These are phyloP conservation scores for Vairimorpha ceranae DNA, from an alignment of 371 early-diverging fungal genomes.

Conservation along the genomic window DNA sequence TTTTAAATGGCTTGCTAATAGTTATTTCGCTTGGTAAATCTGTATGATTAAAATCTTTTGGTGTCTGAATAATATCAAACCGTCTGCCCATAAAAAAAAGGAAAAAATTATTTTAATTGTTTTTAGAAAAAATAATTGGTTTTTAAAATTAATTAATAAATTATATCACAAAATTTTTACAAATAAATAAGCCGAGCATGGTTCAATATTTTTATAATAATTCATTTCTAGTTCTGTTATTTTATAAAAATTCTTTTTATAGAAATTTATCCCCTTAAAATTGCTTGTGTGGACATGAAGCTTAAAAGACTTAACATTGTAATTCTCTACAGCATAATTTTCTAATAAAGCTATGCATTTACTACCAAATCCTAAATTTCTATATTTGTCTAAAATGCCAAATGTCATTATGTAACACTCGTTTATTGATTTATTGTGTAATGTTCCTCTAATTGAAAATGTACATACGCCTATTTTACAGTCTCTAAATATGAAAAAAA, in stretches of 20 bases:
- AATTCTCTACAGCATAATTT: not conserved
- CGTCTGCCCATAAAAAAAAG: constrained; percentile 6
- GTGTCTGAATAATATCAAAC: constrained; percentile 24
- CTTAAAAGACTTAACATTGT: not conserved
- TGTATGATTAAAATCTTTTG: not conserved
- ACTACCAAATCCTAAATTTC: not conserved
- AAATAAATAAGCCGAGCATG: not conserved
- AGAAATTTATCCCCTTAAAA: constrained; percentile 5
- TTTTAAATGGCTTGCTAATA: constrained; percentile 20
- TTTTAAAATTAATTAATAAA: not conserved
- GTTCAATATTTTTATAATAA: constrained; percentile 10
- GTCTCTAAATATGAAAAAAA: not conserved
- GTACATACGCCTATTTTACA: not conserved
- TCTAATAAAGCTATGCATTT: not conserved
- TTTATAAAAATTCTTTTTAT: constrained; percentile 3
- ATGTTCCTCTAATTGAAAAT: not conserved
- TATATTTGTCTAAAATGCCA: constrained; percentile 8
- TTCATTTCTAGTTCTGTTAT: not conserved
- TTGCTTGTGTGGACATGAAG: constrained; percentile 15
- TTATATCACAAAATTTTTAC: constrained; percentile 5
- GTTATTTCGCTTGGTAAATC: constrained; percentile 11
- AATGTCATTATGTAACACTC: constrained; percentile 30
- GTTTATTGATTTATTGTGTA: not conserved
- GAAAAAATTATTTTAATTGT: not conserved
- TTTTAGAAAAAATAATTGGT: not conserved